Evolutionary conservation across 2,329 filamentous ascomycete genomes (phyloP).

Genomic region (Blastomyces gilchristii): DNA sequence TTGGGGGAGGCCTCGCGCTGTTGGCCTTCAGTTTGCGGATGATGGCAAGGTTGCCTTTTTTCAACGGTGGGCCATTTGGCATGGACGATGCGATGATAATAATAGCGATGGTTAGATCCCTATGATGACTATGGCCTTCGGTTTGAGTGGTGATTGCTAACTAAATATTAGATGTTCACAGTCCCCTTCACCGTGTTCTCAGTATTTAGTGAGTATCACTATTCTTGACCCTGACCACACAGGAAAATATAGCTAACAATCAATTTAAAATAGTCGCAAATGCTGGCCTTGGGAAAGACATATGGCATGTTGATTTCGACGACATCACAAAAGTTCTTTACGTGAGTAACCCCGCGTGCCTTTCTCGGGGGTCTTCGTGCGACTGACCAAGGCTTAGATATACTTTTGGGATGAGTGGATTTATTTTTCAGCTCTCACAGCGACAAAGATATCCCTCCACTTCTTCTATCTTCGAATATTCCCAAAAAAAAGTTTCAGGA

Average conservation of each 20-base stretch:
- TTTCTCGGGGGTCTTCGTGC: not conserved
- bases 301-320: conserved; percentile 4
- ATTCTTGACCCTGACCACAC: not conserved
- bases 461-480: conserved; percentile 14
- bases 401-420: conserved; percentile 5
- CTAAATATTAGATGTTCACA: not conserved
- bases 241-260: not conserved
- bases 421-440: not conserved
- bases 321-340: conserved; percentile 7
- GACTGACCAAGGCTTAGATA: not conserved
- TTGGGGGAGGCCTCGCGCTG: not conserved
- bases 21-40: conserved; percentile 2
- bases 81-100: conserved; percentile 8
- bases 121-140: not conserved
- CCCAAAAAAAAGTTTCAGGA: conserved; percentile 11
- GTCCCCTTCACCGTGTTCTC: conserved; percentile 4
- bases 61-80: conserved; percentile 5
- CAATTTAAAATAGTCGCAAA: not conserved
- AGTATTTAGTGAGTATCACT: conserved; percentile 1
- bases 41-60: conserved; percentile 2
- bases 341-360: not conserved
- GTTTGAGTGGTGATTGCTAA: not conserved
- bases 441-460: conserved; percentile 13
- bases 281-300: conserved; percentile 6
- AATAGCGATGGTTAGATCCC: not conserved